Evolutionary conservation across 495 filamentous ascomycete genomes (phyloP).

Genomic region (Trichoderma orchidacearum): DNA sequence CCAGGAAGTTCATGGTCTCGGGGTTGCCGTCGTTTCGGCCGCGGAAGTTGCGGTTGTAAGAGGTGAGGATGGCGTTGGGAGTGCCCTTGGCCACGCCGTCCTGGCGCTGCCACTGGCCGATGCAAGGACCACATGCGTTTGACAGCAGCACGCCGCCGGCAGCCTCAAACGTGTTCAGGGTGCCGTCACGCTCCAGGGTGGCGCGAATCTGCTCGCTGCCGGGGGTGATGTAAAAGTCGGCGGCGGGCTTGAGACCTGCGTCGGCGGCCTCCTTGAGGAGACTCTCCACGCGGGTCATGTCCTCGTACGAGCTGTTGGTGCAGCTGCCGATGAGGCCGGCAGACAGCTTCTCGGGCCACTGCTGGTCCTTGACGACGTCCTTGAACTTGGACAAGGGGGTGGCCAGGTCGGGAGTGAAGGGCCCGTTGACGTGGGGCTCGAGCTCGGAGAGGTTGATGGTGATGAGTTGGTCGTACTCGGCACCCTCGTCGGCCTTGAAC

Average conservation of each 20-base stretch:
- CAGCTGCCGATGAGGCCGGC: conserved; percentile 94
- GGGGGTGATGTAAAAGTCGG: conserved; percentile 89
- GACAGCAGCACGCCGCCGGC: conserved; percentile 84
- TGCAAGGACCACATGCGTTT: conserved; percentile 92
- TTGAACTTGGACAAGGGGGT: conserved; percentile 83
- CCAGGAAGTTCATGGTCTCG: conserved; percentile 95
- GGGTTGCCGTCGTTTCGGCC: conserved; percentile 95
- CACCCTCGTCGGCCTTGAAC: conserved; percentile 61
- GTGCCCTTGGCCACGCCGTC: conserved; percentile 73
- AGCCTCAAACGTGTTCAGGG: conserved; percentile 70
- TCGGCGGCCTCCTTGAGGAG: conserved; percentile 80
- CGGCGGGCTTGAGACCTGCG: conserved; percentile 76
- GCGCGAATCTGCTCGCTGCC: conserved; percentile 95
- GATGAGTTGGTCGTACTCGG: conserved; percentile 79
- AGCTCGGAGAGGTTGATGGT: conserved; percentile 83
- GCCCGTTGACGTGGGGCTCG: conserved; percentile 95
- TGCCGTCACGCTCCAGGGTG: conserved; percentile 76
- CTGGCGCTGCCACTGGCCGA: conserved; percentile 91
- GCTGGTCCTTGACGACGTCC: conserved; percentile 63
- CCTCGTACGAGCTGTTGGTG: conserved; percentile 96
- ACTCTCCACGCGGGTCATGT: conserved; percentile 90
- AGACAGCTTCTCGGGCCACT: conserved; percentile 83
- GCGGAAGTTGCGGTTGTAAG: conserved; percentile 97
- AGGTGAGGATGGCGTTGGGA: conserved; percentile 88
- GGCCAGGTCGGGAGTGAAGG: conserved; percentile 89